Percentiles rank a stretch among this genome's conserved stretches.
These are phyloP conservation scores for Entomophthora muscae DNA, from an alignment of 371 early-diverging fungal species.

Conservation along the genomic window DNA sequence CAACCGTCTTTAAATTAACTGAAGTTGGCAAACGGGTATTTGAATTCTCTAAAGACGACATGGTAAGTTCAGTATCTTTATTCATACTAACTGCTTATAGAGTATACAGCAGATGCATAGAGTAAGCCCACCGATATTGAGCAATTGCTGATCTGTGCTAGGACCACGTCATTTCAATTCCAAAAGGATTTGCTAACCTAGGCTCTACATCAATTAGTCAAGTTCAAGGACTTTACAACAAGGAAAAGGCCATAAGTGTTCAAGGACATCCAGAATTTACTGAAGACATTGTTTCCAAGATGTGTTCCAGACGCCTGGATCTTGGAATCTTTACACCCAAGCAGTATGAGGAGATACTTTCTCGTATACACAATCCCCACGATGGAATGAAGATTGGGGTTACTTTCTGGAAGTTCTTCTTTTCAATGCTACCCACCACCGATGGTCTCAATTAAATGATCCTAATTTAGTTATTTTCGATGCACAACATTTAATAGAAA, in stretches of 20 bases:
- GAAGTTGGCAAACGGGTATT: not conserved
- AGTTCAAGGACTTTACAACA: not conserved
- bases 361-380: not conserved
- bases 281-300: not conserved
- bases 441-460: too few relatives aligned
- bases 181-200: not conserved
- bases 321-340: not conserved
- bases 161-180: not conserved
- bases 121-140: not conserved
- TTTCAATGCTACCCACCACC: not conserved
- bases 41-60: not conserved
- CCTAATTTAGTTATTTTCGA: too few relatives aligned
- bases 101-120: not conserved
- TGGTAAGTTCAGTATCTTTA: not conserved
- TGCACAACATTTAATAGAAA: too few relatives aligned
- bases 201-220: not conserved
- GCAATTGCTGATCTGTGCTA: not conserved
- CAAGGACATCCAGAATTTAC: constrained; percentile 5
- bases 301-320: not conserved
- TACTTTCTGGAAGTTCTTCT: not conserved
- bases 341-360: not conserved
- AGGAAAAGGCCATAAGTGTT: not conserved
- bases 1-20: not conserved
- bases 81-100: not conserved
- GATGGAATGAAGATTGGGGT: not conserved